phyloP scores from a whole-genome alignment of 2,329 filamentous ascomycete genomes.

The Penicillium sp. region DNA sequence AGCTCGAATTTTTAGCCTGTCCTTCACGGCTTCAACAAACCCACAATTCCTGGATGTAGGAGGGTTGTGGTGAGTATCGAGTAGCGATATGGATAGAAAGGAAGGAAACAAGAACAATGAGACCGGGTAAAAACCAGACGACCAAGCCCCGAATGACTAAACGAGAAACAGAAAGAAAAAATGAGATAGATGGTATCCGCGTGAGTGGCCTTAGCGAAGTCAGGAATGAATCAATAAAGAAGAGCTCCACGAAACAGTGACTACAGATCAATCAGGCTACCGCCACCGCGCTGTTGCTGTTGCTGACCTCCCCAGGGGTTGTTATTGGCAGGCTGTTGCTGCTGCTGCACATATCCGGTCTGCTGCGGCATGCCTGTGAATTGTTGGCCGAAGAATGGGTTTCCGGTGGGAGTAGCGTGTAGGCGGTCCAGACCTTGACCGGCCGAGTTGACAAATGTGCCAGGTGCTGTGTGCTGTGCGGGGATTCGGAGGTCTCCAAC shows the following conservation, averaged over 20 bases:
- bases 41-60: background rate
- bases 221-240: constrained; percentile 2
- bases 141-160: constrained; percentile 3
- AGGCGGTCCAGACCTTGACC: constrained; percentile 74
- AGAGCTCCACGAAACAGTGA: constrained; percentile 1
- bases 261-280: constrained; percentile 64
- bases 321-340: constrained; percentile 48
- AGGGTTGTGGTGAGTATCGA: background rate
- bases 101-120: background rate
- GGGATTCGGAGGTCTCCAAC: constrained; percentile 95
- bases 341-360: constrained; percentile 47
- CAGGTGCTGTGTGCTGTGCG: constrained; percentile 92
- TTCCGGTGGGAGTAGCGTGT: constrained; percentile 68
- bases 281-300: constrained; percentile 49
- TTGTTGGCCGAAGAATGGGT: constrained; percentile 80
- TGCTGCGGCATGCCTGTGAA: constrained; percentile 67
- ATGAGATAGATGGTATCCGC: constrained; percentile 11
- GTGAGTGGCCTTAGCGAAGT: constrained; percentile 5
- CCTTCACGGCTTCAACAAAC: background rate
- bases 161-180: constrained; percentile 1
- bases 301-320: constrained; percentile 59
- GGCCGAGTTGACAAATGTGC: constrained; percentile 94
- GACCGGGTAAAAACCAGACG: constrained; percentile 6
- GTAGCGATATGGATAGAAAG: constrained; percentile 2
- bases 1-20: background rate